Conservation (phyloP, 768 basidiomycete species). For the Exsudoporus frostii region DNA sequence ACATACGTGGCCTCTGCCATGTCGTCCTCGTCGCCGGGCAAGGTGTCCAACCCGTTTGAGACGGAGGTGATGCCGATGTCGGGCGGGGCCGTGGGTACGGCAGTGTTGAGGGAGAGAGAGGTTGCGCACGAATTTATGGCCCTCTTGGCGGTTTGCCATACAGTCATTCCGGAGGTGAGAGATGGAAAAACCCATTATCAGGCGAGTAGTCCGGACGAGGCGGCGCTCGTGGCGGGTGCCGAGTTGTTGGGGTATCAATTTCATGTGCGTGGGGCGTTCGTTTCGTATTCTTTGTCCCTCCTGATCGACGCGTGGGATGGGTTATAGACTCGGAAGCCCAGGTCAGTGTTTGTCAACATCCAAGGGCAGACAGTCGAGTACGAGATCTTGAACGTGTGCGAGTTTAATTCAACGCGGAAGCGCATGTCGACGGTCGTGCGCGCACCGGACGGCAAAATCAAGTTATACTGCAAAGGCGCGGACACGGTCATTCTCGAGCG, state of each 20-base stretch:
- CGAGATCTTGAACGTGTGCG: conserved; percentile 93
- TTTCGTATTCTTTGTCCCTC: neutral
- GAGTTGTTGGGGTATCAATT: conserved; percentile 91
- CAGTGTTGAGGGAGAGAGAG: conserved; percentile 38
- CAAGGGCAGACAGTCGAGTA: conserved; percentile 73
- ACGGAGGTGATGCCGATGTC: conserved; percentile 25
- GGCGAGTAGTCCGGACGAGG: conserved; percentile 97
- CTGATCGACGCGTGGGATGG: neutral
- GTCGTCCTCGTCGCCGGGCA: conserved; percentile 7
- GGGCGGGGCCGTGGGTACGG: neutral
- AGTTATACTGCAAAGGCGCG: conserved; percentile 94
- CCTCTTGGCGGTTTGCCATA: conserved; percentile 92
- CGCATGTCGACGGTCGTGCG: conserved; percentile 96
- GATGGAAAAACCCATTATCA: conserved; percentile 92
- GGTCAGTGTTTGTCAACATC: conserved; percentile 87
- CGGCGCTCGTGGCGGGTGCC: conserved; percentile 91
- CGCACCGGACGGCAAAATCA: conserved; percentile 85
- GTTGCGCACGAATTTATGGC: conserved; percentile 72
- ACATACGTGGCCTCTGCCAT: neutral
- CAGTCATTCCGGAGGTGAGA: conserved; percentile 91
- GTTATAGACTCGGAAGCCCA: conserved; percentile 89
- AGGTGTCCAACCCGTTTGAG: conserved; percentile 52
- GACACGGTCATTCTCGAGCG: conserved; percentile 97
- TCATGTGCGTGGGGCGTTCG: conserved; percentile 56
- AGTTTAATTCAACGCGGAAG: conserved; percentile 97